Evolutionary conservation across 257 asterid genomes (phyloP).

Genomic region (Schizonepeta tenuifolia): DNA sequence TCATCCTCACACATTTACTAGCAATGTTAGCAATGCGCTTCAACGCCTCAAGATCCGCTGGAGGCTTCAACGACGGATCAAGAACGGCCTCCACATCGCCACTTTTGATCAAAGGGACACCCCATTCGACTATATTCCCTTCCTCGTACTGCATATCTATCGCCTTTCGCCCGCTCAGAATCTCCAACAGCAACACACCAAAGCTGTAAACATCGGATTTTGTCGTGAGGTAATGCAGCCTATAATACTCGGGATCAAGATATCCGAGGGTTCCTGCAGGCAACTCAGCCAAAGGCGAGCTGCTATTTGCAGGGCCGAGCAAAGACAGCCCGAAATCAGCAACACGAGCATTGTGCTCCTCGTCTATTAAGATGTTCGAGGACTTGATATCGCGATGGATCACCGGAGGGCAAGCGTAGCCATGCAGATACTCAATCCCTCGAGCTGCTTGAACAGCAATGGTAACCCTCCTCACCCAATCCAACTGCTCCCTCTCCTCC

Average conservation of each 20-base stretch:
- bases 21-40: slow-evolving; percentile 77
- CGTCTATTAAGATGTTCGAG: slow-evolving; percentile 87
- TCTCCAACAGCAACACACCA: slow-evolving; percentile 84
- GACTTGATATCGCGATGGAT: slow-evolving; percentile 93
- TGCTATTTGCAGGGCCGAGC: slow-evolving; percentile 83
- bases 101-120: slow-evolving; percentile 76
- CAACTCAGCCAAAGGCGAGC: slow-evolving; percentile 87
- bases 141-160: slow-evolving; percentile 88
- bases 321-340: slow-evolving; percentile 90
- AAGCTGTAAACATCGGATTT: slow-evolving; percentile 90
- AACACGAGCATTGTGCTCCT: slow-evolving; percentile 93
- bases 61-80: slow-evolving; percentile 68
- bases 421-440: slow-evolving; percentile 88
- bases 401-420: slow-evolving; percentile 95
- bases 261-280: slow-evolving; percentile 95
- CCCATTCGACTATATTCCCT: slow-evolving; percentile 97
- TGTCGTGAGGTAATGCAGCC: slow-evolving; percentile 89
- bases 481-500: slow-evolving; percentile 57
- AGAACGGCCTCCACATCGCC: slow-evolving; percentile 65
- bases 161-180: slow-evolving; percentile 84
- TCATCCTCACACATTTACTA: slow-evolving; percentile 85
- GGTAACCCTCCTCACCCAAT: slow-evolving; percentile 86
- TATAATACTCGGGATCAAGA: slow-evolving; percentile 89
- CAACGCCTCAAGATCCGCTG: slow-evolving; percentile 71
- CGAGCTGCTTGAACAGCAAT: slow-evolving; percentile 95